Percentiles rank a stretch among this genome's conserved stretches.
Evolutionary conservation across 2,329 filamentous ascomycete genomes (phyloP).

Genomic region (Fusarium abutilonis): DNA sequence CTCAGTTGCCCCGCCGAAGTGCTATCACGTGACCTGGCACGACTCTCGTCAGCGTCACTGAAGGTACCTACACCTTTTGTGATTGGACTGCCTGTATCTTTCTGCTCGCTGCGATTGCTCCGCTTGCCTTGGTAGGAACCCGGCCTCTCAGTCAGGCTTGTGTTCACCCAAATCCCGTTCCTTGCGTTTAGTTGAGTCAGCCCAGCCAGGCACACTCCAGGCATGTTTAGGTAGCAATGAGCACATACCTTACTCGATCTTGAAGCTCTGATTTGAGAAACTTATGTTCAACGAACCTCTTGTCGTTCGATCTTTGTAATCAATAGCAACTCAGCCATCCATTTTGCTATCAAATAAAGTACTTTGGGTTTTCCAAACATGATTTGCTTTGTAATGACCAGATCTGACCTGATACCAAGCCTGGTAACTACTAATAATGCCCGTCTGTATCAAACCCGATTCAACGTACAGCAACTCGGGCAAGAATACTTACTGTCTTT

Average conservation of each 20-base stretch:
- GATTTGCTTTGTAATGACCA: too few species aligned
- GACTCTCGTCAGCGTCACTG: slow-evolving; percentile 29
- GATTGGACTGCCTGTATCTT: slow-evolving; percentile 37
- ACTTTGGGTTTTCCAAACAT: too few species aligned
- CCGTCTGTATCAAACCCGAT: neutral
- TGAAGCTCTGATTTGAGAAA: slow-evolving; percentile 16
- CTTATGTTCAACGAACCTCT: neutral
- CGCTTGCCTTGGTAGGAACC: slow-evolving; percentile 21
- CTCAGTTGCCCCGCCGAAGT: slow-evolving; percentile 51
- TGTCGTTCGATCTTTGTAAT: slow-evolving; percentile 1
- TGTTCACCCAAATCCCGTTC: slow-evolving; percentile 23
- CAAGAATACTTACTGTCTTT: neutral
- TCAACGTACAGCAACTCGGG: neutral
- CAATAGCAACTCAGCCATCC: neutral
- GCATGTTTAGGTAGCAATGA: slow-evolving; percentile 29
- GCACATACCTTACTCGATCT: too few species aligned
- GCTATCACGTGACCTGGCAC: slow-evolving; percentile 48
- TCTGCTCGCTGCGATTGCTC: slow-evolving; percentile 24
- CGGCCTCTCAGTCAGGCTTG: slow-evolving; percentile 7
- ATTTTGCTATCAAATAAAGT: neutral
- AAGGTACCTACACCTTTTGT: slow-evolving; percentile 34
- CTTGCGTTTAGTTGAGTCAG: slow-evolving; percentile 30
- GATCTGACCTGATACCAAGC: too few species aligned
- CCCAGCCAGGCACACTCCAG: slow-evolving; percentile 11
- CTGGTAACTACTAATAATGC: too few species aligned